A percentile compares a stretch with the other conserved stretches of the same genome.
These are phyloP conservation scores for Claviceps humidiphila DNA, from an alignment of 2,329 filamentous ascomycete genomes.

Conservation along the genomic window DNA sequence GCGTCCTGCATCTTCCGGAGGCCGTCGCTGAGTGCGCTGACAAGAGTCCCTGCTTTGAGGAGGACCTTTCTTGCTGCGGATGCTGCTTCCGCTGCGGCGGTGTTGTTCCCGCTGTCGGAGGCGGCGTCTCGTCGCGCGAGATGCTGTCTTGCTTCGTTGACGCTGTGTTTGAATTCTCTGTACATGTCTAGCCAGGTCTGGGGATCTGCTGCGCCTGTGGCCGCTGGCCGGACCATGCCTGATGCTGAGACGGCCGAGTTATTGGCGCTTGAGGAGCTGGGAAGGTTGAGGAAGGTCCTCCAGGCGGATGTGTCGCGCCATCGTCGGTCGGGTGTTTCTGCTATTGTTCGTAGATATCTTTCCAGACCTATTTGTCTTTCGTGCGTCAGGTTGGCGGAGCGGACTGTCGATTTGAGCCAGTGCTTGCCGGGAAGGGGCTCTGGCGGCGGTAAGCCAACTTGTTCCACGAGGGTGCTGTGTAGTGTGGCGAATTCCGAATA, in stretches of 20 bases:
- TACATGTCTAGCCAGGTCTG: constrained; percentile 67
- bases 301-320: constrained; percentile 65
- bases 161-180: constrained; percentile 54
- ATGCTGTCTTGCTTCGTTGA: constrained; percentile 52
- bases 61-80: constrained; percentile 64
- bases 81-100: constrained; percentile 45
- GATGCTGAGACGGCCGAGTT: constrained; percentile 35
- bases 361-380: constrained; percentile 56
- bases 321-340: constrained; percentile 57
- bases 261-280: constrained; percentile 31
- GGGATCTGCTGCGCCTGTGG: constrained; percentile 38
- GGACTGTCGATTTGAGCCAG: constrained; percentile 63
- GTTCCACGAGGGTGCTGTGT: constrained; percentile 45
- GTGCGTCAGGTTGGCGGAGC: constrained; percentile 56
- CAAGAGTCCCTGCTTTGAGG: constrained; percentile 51
- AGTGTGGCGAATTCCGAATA: constrained; percentile 68
- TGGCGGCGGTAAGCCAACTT: constrained; percentile 52
- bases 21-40: constrained; percentile 53
- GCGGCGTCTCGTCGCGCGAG: constrained; percentile 53
- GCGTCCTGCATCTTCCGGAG: constrained; percentile 42
- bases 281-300: constrained; percentile 61
- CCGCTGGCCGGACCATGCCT: constrained; percentile 27
- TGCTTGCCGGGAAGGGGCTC: constrained; percentile 56
- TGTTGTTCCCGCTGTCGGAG: constrained; percentile 25
- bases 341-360: constrained; percentile 57